Conservation (phyloP, 2,329 filamentous ascomycete species). For the Pyricularia grisea region DNA sequence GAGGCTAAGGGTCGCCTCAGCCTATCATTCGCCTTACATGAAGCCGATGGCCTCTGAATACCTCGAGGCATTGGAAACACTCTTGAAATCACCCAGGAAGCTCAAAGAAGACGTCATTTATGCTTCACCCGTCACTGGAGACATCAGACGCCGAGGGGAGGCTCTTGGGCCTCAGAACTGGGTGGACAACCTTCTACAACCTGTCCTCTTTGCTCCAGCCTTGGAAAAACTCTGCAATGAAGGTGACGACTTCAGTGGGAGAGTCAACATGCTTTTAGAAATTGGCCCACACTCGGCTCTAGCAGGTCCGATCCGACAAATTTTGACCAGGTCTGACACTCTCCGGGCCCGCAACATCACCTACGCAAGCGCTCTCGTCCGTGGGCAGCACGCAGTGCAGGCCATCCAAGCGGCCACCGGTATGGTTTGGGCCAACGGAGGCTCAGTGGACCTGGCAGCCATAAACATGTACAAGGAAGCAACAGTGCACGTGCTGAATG, state of each 20-base stretch:
- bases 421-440: slow-evolving; percentile 6
- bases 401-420: slow-evolving; percentile 11
- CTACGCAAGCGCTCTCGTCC: slow-evolving; percentile 8
- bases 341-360: slow-evolving; percentile 7
- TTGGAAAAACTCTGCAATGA: not conserved
- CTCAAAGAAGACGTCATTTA: not conserved
- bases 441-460: slow-evolving; percentile 6
- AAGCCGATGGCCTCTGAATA: not conserved
- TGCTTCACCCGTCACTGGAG: not conserved
- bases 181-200: not conserved
- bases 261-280: slow-evolving; percentile 11
- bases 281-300: slow-evolving; percentile 17
- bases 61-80: not conserved
- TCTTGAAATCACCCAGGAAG: not conserved
- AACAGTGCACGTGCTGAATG: slow-evolving; percentile 19
- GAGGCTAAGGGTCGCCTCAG: no score
- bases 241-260: not conserved
- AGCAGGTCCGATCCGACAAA: slow-evolving; percentile 13
- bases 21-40: no score
- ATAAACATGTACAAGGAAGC: slow-evolving; percentile 7
- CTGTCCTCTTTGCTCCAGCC: not conserved
- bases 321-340: not conserved
- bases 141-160: not conserved
- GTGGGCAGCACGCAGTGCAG: slow-evolving; percentile 11
- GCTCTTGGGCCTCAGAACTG: not conserved